Conservation (phyloP, 495 filamentous ascomycete genomes). For the Penicillium lagena region DNA sequence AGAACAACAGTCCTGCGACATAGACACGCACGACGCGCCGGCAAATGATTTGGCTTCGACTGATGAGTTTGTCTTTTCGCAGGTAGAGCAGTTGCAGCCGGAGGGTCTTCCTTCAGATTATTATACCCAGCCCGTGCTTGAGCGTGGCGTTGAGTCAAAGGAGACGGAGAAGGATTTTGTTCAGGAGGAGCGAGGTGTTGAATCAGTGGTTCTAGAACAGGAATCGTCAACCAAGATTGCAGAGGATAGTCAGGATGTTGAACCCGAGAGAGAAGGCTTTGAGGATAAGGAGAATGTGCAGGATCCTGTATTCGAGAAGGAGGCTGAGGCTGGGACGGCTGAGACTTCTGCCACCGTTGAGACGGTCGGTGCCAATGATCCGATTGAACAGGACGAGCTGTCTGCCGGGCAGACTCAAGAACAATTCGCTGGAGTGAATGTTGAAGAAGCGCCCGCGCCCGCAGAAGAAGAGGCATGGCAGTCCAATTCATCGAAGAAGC, state of each 20-base stretch:
- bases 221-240: not conserved
- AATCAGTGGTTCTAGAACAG: not conserved
- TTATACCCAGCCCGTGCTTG: slow-evolving; percentile 31
- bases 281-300: not conserved
- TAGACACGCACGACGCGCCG: slow-evolving; percentile 25
- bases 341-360: not conserved
- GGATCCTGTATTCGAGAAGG: not conserved
- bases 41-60: slow-evolving; percentile 40
- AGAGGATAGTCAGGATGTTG: not conserved
- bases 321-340: not conserved
- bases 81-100: slow-evolving; percentile 39
- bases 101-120: slow-evolving; percentile 29
- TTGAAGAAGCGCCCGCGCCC: slow-evolving; percentile 1
- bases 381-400: slow-evolving; percentile 7
- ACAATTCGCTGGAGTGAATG: slow-evolving; percentile 2
- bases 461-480: slow-evolving; percentile 1
- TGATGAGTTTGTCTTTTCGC: slow-evolving; percentile 45
- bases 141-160: slow-evolving; percentile 17
- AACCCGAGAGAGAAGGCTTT: slow-evolving; percentile 1
- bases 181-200: slow-evolving; percentile 5
- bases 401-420: not conserved
- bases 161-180: slow-evolving; percentile 9
- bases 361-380: not conserved
- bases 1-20: slow-evolving; percentile 44
- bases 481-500: slow-evolving; percentile 8